A percentile compares a stretch with the other conserved stretches of the same genome.
Conservation (phyloP, 2,329 filamentous ascomycete species). For the Neonectria hederae region DNA sequence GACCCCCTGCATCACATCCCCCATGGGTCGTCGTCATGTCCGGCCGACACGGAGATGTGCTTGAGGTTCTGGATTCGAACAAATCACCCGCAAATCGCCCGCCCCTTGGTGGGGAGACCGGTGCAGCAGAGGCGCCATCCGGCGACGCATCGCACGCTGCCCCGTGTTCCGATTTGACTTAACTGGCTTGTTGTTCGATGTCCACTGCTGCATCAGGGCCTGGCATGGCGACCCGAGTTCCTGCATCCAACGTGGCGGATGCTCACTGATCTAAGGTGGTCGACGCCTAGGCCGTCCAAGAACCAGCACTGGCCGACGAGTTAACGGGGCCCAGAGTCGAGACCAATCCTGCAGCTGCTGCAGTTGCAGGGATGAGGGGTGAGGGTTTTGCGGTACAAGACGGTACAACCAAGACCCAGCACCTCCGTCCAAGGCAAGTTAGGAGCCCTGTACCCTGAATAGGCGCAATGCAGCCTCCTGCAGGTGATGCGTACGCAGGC, state of each 20-base stretch:
- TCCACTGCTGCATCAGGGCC: slow-evolving; percentile 31
- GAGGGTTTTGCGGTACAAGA: not conserved
- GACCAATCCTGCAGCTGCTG: slow-evolving; percentile 23
- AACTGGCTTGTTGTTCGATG: slow-evolving; percentile 22
- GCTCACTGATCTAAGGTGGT: slow-evolving; percentile 37
- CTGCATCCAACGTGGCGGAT: slow-evolving; percentile 43
- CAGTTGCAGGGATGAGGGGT: slow-evolving; percentile 9
- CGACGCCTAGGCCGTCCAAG: slow-evolving; percentile 19
- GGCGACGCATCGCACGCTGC: slow-evolving; percentile 26
- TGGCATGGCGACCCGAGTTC: slow-evolving; percentile 35
- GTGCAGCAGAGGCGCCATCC: slow-evolving; percentile 1
- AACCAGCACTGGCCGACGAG: slow-evolving; percentile 27
- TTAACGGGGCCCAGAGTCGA: slow-evolving; percentile 29
- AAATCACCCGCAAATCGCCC: slow-evolving; percentile 1
- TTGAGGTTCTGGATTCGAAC: not conserved
- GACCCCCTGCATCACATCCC: slow-evolving; percentile 12
- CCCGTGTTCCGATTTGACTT: slow-evolving; percentile 29
- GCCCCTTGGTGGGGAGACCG: slow-evolving; percentile 2
- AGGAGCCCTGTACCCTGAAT: slow-evolving; percentile 21
- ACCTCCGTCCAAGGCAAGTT: slow-evolving; percentile 1
- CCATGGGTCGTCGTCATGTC: slow-evolving; percentile 13
- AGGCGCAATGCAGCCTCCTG: slow-evolving; percentile 10
- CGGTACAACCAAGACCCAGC: not conserved
- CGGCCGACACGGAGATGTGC: slow-evolving; percentile 16
- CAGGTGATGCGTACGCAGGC: slow-evolving; percentile 21